phyloP scores from a whole-genome alignment of 257 asterid species.

The Salvia miltiorrhiza region DNA sequence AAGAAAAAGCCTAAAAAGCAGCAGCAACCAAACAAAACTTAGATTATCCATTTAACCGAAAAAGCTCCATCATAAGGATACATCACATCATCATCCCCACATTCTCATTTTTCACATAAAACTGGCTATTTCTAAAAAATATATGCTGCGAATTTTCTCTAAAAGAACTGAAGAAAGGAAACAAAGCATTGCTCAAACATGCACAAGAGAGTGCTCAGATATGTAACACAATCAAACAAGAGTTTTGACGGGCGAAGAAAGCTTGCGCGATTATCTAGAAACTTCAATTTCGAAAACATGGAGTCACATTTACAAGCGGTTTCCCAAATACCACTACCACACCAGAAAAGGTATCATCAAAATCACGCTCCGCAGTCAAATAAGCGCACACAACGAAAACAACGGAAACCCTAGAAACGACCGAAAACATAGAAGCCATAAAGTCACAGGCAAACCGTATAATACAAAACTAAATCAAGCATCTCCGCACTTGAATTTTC shows the following conservation, averaged over 20 bases:
- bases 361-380: neutral
- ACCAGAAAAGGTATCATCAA: neutral
- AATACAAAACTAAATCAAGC: constrained; percentile 1
- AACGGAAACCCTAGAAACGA: constrained; percentile 22
- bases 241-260: neutral
- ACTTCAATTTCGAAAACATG: neutral
- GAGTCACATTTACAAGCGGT: neutral
- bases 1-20: neutral
- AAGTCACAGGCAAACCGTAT: neutral
- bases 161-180: too few species aligned
- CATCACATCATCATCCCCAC: neutral
- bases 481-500: neutral
- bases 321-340: neutral
- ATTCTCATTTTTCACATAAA: neutral
- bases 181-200: too few species aligned
- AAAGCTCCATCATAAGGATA: too few species aligned
- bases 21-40: neutral
- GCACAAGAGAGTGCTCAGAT: neutral
- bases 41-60: too few species aligned
- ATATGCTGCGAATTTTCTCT: too few species aligned
- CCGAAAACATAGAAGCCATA: neutral
- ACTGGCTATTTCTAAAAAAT: neutral
- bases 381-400: neutral
- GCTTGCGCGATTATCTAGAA: neutral
- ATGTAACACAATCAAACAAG: neutral